These are phyloP conservation scores for Digitaria exilis DNA, from an alignment of 202 grass and related monocot genomes.

Conservation along the genomic window DNA sequence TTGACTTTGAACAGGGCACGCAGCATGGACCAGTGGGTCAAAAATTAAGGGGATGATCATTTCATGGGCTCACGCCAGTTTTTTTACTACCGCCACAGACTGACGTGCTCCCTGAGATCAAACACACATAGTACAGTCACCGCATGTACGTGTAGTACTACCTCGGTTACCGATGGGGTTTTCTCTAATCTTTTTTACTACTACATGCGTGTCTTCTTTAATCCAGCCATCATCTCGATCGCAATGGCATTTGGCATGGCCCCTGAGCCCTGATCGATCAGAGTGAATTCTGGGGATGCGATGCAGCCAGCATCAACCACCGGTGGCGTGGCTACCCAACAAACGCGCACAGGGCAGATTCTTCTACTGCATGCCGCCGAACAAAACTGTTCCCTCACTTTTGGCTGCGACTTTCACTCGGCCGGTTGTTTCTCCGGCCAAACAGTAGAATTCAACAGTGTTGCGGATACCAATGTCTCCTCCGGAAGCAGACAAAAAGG, in stretches of 20 bases:
- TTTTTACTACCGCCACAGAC: background rate
- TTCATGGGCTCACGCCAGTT: background rate
- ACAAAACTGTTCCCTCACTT: background rate
- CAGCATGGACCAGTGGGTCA: background rate
- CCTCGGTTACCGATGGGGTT: constrained; percentile 34
- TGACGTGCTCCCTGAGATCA: constrained; percentile 34
- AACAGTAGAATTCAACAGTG: constrained; percentile 8
- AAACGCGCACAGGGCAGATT: constrained; percentile 3
- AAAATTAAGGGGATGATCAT: background rate
- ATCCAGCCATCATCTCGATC: background rate
- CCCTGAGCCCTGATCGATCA: too few relatives aligned
- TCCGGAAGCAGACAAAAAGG: background rate
- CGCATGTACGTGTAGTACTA: background rate
- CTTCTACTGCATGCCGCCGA: constrained; percentile 10
- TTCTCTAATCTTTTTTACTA: background rate
- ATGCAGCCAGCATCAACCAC: too few relatives aligned
- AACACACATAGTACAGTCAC: constrained; percentile 11
- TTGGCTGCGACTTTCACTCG: constrained; percentile 1
- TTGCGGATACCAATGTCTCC: background rate
- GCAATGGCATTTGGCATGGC: background rate
- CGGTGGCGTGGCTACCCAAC: background rate
- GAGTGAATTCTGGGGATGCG: background rate
- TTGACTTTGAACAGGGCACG: background rate
- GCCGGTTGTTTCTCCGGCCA: background rate
- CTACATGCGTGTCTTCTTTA: background rate